Percentiles rank a stretch among this genome's conserved stretches.
These are phyloP conservation scores for Leishmania turanica DNA, from an alignment of 208 protist species.

Conservation along the genomic window DNA sequence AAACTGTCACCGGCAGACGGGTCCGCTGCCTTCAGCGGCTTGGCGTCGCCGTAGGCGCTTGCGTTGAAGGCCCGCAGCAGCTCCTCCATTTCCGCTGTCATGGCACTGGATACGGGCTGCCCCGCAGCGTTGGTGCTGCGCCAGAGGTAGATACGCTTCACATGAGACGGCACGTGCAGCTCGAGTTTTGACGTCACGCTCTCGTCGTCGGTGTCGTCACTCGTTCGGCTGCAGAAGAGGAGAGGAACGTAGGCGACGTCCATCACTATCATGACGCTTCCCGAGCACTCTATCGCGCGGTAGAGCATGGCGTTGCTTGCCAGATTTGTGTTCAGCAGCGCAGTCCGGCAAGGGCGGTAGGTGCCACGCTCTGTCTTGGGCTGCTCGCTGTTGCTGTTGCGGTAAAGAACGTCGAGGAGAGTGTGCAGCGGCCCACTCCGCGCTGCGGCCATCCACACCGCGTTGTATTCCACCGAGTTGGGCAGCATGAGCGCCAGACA, in stretches of 20 bases:
- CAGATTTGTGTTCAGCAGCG: conserved; percentile 71
- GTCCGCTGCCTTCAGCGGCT: background rate
- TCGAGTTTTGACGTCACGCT: background rate
- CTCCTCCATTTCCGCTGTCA: conserved; percentile 27
- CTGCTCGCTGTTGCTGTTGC: conserved; percentile 26
- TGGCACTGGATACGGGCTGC: conserved; percentile 10
- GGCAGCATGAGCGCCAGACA: conserved; percentile 61
- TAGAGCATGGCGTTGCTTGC: conserved; percentile 54
- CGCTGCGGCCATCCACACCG: conserved; percentile 48
- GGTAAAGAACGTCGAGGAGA: conserved; percentile 48
- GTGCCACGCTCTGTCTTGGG: conserved; percentile 3
- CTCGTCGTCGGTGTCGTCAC: background rate
- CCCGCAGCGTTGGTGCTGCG: conserved; percentile 26
- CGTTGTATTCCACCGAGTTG: conserved; percentile 64
- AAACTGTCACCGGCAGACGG: background rate
- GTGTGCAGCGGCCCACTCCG: conserved; percentile 46
- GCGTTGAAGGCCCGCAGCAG: conserved; percentile 38
- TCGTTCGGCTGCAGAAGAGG: conserved; percentile 35
- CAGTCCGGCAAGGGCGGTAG: conserved; percentile 56
- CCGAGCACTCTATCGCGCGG: conserved; percentile 44
- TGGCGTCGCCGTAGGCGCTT: conserved; percentile 16
- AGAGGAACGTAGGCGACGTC: conserved; percentile 45
- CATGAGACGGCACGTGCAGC: conserved; percentile 44
- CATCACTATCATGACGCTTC: conserved; percentile 39
- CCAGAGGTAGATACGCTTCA: conserved; percentile 63